Percentiles rank a stretch among this genome's conserved stretches.
These are phyloP conservation scores for Larix sibirica DNA, from an alignment of 83 land plant genomes.

Conservation along the genomic window DNA sequence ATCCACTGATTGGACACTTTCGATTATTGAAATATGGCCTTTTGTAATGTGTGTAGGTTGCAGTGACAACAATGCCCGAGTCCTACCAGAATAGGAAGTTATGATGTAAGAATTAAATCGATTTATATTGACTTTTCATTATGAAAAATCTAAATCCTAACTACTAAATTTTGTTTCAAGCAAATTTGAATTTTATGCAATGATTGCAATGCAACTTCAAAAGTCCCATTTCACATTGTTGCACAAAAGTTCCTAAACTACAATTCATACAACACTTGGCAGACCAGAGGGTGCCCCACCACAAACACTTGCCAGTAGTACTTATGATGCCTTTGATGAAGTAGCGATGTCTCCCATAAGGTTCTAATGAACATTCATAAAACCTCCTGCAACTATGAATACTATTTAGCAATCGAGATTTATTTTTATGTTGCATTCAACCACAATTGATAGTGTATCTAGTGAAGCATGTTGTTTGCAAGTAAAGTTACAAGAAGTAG, in stretches of 20 bases:
- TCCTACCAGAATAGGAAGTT: constrained; percentile 47
- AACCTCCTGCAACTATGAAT: no score
- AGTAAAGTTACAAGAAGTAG: no score
- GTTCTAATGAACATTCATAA: no score
- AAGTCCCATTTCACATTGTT: constrained; percentile 50
- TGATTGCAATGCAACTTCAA: constrained; percentile 52
- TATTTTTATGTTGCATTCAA: no score
- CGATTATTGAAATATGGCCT: background rate
- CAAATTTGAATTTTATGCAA: constrained; percentile 78
- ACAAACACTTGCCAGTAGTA: constrained; percentile 7
- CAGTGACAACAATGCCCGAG: constrained; percentile 80
- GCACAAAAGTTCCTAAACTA: constrained; percentile 65
- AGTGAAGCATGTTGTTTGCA: no score
- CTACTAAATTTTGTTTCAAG: background rate
- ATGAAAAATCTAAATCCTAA: background rate
- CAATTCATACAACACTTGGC: constrained; percentile 73
- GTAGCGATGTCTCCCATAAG: no score
- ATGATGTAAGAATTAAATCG: background rate
- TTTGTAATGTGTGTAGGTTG: constrained; percentile 44
- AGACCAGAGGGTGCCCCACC: constrained; percentile 35
- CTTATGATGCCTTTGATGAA: no score
- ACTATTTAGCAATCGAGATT: no score
- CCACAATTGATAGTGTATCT: no score
- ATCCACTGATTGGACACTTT: no score
- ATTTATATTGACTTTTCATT: background rate